phyloP scores from a whole-genome alignment of 306 rosid genomes.

The Inga oerstediana region DNA sequence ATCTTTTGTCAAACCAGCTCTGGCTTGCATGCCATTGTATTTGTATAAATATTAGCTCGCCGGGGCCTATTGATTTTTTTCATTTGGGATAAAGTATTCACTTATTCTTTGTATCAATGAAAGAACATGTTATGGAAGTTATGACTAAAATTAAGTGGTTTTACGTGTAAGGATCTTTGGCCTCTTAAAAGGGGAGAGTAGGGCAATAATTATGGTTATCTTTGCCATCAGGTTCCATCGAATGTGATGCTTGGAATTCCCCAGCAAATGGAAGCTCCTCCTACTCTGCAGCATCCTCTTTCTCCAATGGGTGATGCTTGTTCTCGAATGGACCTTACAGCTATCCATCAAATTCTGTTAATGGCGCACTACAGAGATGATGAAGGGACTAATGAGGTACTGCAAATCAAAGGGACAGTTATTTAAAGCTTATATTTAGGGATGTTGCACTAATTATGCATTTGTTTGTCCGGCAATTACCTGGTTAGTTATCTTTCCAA shows the following conservation, averaged over 20 bases:
- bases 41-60: neutral
- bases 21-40: conserved; percentile 10
- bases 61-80: neutral
- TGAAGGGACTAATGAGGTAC: conserved; percentile 78
- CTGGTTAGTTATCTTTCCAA: conserved; percentile 74
- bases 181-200: neutral
- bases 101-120: neutral
- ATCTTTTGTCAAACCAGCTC: neutral
- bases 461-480: neutral
- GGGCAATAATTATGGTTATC: neutral
- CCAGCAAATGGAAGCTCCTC: conserved; percentile 71
- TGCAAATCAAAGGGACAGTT: conserved; percentile 13
- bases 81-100: neutral
- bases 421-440: conserved; percentile 6
- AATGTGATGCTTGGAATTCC: conserved; percentile 78
- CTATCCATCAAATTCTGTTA: conserved; percentile 74
- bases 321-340: conserved; percentile 77
- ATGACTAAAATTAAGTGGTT: neutral
- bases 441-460: conserved; percentile 3
- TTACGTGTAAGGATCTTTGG: neutral
- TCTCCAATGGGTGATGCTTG: conserved; percentile 81
- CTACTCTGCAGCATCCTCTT: conserved; percentile 67
- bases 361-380: conserved; percentile 70
- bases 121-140: neutral
- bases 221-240: conserved; percentile 63